A percentile compares a stretch with the other conserved stretches of the same genome.
Conservation (phyloP, 192 early-diverging fungal species). For the Backusella luteola region DNA sequence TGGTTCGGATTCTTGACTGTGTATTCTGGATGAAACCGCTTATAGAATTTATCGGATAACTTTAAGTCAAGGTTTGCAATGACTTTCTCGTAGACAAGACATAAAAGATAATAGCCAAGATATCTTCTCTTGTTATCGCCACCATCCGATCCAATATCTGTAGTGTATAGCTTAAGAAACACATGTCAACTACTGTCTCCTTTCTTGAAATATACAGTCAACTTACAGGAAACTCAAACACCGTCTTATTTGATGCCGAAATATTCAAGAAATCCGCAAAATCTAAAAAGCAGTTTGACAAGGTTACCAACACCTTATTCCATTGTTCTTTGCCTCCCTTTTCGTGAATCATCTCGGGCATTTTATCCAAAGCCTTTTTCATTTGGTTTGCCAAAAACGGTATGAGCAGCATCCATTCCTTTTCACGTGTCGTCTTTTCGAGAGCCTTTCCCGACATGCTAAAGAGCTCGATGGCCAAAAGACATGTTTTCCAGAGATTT, state of each 20-base stretch:
- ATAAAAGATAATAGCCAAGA: constrained; percentile 13
- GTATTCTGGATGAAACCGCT: constrained; percentile 18
- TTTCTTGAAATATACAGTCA: background rate
- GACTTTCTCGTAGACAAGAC: constrained; percentile 3
- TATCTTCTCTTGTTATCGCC: constrained; percentile 9
- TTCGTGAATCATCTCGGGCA: background rate
- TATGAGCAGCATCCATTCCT: constrained; percentile 9
- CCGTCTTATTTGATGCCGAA: background rate
- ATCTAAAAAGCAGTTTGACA: constrained; percentile 6
- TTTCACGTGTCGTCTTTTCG: background rate
- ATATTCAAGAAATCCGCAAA: constrained; percentile 13
- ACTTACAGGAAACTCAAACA: background rate
- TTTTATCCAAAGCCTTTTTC: background rate
- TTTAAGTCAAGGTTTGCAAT: constrained; percentile 17
- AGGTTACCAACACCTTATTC: background rate
- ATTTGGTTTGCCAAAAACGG: constrained; percentile 1
- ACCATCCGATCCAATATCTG: background rate
- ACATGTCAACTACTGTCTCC: background rate
- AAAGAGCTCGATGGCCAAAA: background rate
- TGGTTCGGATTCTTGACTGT: background rate
- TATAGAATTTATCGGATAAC: constrained; percentile 10
- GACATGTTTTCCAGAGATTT: background rate
- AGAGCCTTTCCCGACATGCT: background rate
- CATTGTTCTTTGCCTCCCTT: background rate
- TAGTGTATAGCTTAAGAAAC: background rate